phyloP scores from a whole-genome alignment of 2,329 filamentous ascomycete species.

The Hypoxylon sp. region DNA sequence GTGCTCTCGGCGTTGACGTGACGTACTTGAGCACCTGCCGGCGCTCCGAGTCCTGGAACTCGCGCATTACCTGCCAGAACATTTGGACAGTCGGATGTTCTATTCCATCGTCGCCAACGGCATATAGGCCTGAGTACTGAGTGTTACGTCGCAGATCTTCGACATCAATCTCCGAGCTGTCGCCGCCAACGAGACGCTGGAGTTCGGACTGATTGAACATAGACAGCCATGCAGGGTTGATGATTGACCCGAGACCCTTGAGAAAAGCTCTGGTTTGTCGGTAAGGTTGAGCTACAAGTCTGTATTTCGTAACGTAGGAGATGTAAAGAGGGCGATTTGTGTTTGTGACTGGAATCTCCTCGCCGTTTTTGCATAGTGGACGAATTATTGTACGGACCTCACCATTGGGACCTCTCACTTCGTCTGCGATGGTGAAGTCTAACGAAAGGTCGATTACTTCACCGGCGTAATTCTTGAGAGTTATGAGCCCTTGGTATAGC shows the following conservation, averaged over 20 bases:
- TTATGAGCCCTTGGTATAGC: constrained; percentile 86
- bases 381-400: constrained; percentile 76
- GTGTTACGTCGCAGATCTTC: constrained; percentile 89
- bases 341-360: constrained; percentile 85
- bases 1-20: constrained; percentile 91
- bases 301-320: constrained; percentile 89
- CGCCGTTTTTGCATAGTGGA: constrained; percentile 83
- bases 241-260: constrained; percentile 86
- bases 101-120: constrained; percentile 86
- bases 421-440: constrained; percentile 91
- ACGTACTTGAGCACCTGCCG: constrained; percentile 95
- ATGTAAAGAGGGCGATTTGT: constrained; percentile 96
- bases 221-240: constrained; percentile 91
- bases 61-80: constrained; percentile 92
- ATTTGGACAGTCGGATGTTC: constrained; percentile 89
- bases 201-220: constrained; percentile 99
- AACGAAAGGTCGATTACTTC: constrained; percentile 85
- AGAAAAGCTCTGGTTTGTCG: constrained; percentile 91
- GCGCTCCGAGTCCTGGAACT: constrained; percentile 81
- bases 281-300: constrained; percentile 83
- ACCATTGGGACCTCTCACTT: constrained; percentile 63
- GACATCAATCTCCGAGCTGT: constrained; percentile 87
- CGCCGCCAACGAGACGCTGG: constrained; percentile 92
- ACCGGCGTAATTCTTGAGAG: constrained; percentile 87
- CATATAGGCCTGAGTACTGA: constrained; percentile 87